A percentile compares a stretch with the other conserved stretches of the same genome.
These are phyloP conservation scores for Komagataella kurtzmanii DNA, from an alignment of 805 yeast species.

Conservation along the genomic window DNA sequence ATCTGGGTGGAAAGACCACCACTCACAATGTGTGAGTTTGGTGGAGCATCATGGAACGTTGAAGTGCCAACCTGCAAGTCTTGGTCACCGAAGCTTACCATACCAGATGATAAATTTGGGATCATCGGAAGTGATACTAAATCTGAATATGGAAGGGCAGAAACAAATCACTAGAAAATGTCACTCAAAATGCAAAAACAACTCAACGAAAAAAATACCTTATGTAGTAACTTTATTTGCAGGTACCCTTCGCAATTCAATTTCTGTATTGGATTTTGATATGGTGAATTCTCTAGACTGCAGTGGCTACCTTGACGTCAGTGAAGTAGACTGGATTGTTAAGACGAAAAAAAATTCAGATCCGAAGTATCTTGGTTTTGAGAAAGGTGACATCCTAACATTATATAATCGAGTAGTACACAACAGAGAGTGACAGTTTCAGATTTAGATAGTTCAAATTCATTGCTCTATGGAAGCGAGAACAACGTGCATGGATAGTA, in stretches of 20 bases:
- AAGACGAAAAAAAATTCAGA: constrained; percentile 2
- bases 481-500: too few species aligned
- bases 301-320: not conserved
- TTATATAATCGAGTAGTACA: not conserved
- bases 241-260: not conserved
- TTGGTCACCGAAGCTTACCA: not conserved
- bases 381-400: not conserved
- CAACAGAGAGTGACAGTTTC: not conserved
- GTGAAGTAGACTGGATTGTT: not conserved
- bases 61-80: not conserved
- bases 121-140: not conserved
- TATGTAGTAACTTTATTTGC: not conserved
- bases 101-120: not conserved
- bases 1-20: not conserved
- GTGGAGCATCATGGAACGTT: not conserved
- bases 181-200: not conserved
- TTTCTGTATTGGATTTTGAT: not conserved
- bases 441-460: too few species aligned
- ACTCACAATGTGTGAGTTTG: not conserved
- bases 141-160: not conserved
- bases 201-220: not conserved
- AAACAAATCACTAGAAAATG: not conserved
- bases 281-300: not conserved
- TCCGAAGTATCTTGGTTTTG: constrained; percentile 1
- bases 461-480: too few species aligned